Evolutionary conservation across 78 protist genomes (phyloP).

Genomic region (Pigoraptor vietnamica): DNA sequence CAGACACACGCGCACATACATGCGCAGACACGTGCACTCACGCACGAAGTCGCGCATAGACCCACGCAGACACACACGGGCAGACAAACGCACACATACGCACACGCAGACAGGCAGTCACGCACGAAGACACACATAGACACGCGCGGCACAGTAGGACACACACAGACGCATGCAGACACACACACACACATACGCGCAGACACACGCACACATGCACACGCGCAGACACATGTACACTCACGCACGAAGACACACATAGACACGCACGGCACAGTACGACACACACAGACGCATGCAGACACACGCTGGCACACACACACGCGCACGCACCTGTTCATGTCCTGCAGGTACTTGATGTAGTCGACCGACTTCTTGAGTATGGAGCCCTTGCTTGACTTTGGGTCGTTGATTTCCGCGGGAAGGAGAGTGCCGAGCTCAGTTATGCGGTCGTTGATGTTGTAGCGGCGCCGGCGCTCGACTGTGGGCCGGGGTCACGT

Average conservation of each 20-base stretch:
- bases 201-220: no score
- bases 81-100: no score
- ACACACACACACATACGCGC: not conserved
- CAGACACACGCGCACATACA: not conserved
- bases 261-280: no score
- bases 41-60: no score
- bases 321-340: not conserved
- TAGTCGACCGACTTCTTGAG: constrained; percentile 12
- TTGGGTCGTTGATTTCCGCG: not conserved
- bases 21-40: not conserved
- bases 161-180: not conserved
- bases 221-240: not conserved
- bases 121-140: not conserved
- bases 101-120: not conserved
- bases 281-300: not conserved
- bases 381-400: constrained; percentile 9
- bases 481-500: constrained; percentile 1
- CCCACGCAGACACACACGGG: not conserved
- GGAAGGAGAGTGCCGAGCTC: constrained; percentile 13
- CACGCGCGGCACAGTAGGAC: no score
- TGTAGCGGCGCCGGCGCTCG: constrained; percentile 8
- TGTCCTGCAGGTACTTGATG: constrained; percentile 1
- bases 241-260: not conserved
- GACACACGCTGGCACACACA: no score
- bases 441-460: constrained; percentile 6